Conservation (phyloP, 2,329 filamentous ascomycete genomes). For the Lasiodiplodia sp. region DNA sequence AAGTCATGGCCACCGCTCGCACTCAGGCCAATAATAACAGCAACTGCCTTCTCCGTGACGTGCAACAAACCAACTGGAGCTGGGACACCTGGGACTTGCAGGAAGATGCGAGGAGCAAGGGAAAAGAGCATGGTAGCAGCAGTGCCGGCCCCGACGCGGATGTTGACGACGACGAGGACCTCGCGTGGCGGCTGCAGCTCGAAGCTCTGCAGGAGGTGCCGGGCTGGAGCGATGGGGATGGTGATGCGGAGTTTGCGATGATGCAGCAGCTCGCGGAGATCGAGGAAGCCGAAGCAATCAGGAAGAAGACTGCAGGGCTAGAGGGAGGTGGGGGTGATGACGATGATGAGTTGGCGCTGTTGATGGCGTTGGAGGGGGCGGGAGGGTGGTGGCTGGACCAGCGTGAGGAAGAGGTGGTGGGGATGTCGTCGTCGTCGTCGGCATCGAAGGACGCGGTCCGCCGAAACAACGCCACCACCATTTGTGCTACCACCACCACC, state of each 20-base stretch:
- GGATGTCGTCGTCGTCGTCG: too few species aligned
- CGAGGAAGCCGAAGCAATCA: neutral
- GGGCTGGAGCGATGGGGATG: too few species aligned
- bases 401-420: neutral
- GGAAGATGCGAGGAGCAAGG: neutral
- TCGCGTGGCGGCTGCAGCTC: conserved; percentile 18
- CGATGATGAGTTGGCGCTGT: neutral
- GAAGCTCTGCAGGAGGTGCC: neutral
- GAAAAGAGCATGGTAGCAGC: neutral
- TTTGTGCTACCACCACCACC: too few species aligned
- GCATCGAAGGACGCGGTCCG: too few species aligned
- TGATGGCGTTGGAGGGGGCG: conserved; percentile 11
- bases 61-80: neutral
- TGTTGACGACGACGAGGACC: neutral
- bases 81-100: neutral
- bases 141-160: neutral
- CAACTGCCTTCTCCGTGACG: neutral
- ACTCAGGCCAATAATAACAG: neutral
- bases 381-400: neutral
- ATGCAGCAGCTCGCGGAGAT: conserved; percentile 17
- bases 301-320: neutral
- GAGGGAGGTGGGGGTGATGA: neutral
- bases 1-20: neutral
- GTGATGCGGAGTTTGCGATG: neutral
- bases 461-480: too few species aligned